phyloP scores from a whole-genome alignment of 1,139 yeast genomes.

The Yamadazyma buinensis region DNA sequence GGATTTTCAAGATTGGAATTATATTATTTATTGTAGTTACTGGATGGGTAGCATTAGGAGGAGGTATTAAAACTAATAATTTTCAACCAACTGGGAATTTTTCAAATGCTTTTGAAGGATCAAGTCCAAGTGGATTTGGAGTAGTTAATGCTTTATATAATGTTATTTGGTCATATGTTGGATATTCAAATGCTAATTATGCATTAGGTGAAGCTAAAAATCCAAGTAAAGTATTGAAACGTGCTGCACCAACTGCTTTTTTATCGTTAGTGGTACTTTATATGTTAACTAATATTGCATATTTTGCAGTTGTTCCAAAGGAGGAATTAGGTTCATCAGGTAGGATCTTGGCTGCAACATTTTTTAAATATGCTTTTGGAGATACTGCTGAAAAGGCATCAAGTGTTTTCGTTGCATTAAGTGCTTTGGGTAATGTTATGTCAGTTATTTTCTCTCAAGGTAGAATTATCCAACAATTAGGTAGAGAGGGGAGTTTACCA shows the following conservation, averaged over 20 bases:
- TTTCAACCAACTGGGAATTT: constrained; percentile 58
- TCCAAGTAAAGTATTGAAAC: constrained; percentile 39
- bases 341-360: constrained; percentile 44
- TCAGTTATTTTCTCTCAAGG: constrained; percentile 50
- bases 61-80: constrained; percentile 52
- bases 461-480: constrained; percentile 46
- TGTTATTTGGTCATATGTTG: constrained; percentile 78
- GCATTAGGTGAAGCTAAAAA: constrained; percentile 75
- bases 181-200: constrained; percentile 75
- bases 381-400: constrained; percentile 45
- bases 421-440: constrained; percentile 48
- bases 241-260: constrained; percentile 48
- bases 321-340: constrained; percentile 42
- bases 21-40: constrained; percentile 66
- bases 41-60: constrained; percentile 81
- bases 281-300: constrained; percentile 55
- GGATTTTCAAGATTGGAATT: constrained; percentile 67
- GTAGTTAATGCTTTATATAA: constrained; percentile 74
- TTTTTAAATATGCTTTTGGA: constrained; percentile 45
- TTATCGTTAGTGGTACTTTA: constrained; percentile 67
- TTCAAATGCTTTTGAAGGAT: constrained; percentile 55
- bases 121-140: constrained; percentile 67
- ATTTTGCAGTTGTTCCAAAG: constrained; percentile 55
- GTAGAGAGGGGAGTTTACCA: constrained; percentile 48
- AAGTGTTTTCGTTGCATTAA: constrained; percentile 46